phyloP scores from a whole-genome alignment of 169 alveolate genomes.

The Plasmodium fragile region DNA sequence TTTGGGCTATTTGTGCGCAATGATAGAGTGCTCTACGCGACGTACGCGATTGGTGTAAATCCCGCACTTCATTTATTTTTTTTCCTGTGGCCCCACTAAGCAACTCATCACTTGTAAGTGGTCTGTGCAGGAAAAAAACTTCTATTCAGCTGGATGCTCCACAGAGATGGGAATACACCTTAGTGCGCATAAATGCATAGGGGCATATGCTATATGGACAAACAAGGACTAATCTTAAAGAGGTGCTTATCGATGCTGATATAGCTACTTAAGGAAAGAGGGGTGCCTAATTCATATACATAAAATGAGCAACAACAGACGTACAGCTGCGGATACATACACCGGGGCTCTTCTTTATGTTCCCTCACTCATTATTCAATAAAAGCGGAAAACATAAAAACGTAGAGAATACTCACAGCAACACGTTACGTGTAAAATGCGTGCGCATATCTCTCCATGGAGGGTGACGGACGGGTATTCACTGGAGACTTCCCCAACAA shows the following conservation, averaged over 20 bases:
- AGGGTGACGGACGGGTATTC: neutral
- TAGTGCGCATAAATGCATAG: neutral
- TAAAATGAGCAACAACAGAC: neutral
- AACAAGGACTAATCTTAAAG: neutral
- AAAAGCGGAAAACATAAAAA: neutral
- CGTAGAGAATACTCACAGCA: neutral
- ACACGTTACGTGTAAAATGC: neutral
- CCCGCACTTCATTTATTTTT: neutral
- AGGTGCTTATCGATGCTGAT: neutral
- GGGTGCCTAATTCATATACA: neutral
- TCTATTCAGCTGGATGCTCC: neutral
- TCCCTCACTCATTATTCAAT: neutral
- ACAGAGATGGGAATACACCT: neutral
- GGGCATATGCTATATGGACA: neutral
- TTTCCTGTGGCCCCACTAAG: neutral
- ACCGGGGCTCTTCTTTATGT: neutral
- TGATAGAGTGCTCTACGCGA: neutral
- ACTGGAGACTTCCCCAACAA: neutral
- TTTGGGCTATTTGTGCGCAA: neutral
- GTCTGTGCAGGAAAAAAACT: neutral
- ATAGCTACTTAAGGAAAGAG: neutral
- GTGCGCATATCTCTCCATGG: neutral
- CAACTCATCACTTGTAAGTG: conserved; percentile 3
- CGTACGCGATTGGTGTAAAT: conserved; percentile 24
- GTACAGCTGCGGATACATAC: neutral